Evolutionary conservation across 2,329 filamentous ascomycete genomes (phyloP), one percentile per base, ranked within the genome.

Genomic region (Fusarium stilboides): DNA sequence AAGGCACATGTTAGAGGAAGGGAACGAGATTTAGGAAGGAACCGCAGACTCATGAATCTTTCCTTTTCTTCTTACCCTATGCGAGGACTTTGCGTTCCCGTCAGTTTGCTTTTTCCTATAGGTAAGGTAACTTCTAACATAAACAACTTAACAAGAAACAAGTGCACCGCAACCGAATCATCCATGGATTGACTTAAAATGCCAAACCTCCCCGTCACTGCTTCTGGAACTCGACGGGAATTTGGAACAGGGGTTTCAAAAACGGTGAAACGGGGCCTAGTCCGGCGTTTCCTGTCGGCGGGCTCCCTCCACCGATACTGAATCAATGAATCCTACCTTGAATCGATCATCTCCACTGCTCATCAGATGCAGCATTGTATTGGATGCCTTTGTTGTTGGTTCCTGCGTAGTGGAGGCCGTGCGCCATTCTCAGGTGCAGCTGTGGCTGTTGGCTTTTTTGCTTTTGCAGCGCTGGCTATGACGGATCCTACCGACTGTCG

Each of bases 241-340:
- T 12, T 17, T 44, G 42, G 44, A 33, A 46, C 44, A 33, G 44
- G 28, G 28, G 40, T 65, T 54, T 54, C 56, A 51, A 53, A 31
- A 49, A 54, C 59, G 46, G 24, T 53, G 64, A 68, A 65, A 68
- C 65, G 40, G 52, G 59, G 45, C 62, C 59, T 57, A 46, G 52
- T 46, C 51, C 20, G 19, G 57, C 37, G 43, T 36, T 49, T 46
- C 31, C 24, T 57, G 19, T 24, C 15, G n/a, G 42, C 22, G 24
- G 34, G 17, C 17, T 20, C 36, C 22, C 22, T 50, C 36, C 19
- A 37, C 34, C 45, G 15, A 44, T n/a, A 33, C 19, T 61, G 31
- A 62, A 54, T 56, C 20, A 54, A 62, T 46, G 26, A 34, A 46
- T 55, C 37, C 44, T 62, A 52, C 45, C 33, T 26, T 39, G 37